Evolutionary conservation across 2,329 filamentous ascomycete species (phyloP), one percentile per base, ranked within the genome.

Genomic region (Nigrospora sphaerica): DNA sequence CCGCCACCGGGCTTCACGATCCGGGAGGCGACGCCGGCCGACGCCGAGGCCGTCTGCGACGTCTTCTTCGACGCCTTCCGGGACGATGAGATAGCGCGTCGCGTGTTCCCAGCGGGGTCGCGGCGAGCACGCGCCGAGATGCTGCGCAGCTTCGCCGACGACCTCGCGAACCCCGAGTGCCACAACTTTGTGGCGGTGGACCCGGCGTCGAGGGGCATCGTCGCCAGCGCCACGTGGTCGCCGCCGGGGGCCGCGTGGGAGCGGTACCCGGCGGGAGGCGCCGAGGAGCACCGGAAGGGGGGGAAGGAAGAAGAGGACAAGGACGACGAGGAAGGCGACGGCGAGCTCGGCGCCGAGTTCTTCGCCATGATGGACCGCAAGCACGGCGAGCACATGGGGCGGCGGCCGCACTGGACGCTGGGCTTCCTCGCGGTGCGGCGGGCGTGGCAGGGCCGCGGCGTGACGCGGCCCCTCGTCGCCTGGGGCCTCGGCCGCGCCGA

Each of bases 401-500:
- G 57, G 4, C 63, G 58, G n/a, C 65, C 59, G 47, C 76, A 78
- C 52, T 73, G 69, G 62, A 72, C 68, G 50, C 61, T 80, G 11
- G 73, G 75, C 50, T 52, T 77, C 7, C 55, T 79, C 3, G 70
- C 63, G 3, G 73, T 72, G 12, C 58, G 63, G 38, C 60, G 58
- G 3, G 65, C 63, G 16, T 65, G 64, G 49, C 73, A 75, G 56
- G 67, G 75, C 1, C 67, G 61, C 35, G 76, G 77, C 0, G 66
- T 69, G 0, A 73, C 67, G 0, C 63, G 62, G 13, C 57, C 59
- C 31, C 45, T 80, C 18, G 52, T 80, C 35, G 57, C 58, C 23
- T 80, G 73, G 72, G 77, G 76, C 0, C 48, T 71, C 7, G 57
- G 66, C 23, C 63, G 60, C 49, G 73, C 73, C 1, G 74, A 78